Conservation (phyloP, 1,284 basidiomycete species). For the Boletus smithii region DNA sequence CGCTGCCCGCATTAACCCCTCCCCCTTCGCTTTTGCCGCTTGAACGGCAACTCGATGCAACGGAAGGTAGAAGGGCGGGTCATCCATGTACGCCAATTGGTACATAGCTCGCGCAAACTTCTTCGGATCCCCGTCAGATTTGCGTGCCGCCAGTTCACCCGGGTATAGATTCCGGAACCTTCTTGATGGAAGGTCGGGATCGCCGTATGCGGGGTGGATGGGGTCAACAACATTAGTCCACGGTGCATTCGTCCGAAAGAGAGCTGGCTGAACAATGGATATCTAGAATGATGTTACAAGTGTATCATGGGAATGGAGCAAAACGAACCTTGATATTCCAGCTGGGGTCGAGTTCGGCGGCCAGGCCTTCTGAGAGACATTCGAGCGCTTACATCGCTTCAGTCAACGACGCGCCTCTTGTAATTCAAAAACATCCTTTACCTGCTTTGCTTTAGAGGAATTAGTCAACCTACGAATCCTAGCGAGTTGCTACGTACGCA, state of each 20-base stretch:
- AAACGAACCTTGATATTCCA: constrained; percentile 29
- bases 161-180: constrained; percentile 13
- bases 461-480: constrained; percentile 2
- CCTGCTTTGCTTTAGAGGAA: constrained; percentile 25
- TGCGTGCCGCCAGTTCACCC: constrained; percentile 1
- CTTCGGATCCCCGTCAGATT: constrained; percentile 20
- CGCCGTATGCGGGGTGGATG: constrained; percentile 23
- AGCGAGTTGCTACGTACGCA: constrained; percentile 22
- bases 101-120: constrained; percentile 24
- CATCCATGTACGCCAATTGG: constrained; percentile 19
- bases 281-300: constrained; percentile 14
- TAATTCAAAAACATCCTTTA: constrained; percentile 2
- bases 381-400: constrained; percentile 22
- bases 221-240: constrained; percentile 9
- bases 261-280: constrained; percentile 29
- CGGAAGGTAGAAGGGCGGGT: constrained; percentile 29
- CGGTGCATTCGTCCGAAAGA: constrained; percentile 21
- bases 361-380: constrained; percentile 28
- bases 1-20: constrained; percentile 25
- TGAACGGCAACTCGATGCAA: constrained; percentile 24
- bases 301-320: not conserved
- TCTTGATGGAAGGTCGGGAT: constrained; percentile 19
- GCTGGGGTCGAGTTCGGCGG: constrained; percentile 26
- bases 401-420: constrained; percentile 5
- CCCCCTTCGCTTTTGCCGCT: constrained; percentile 26